phyloP scores from a whole-genome alignment of 192 early-diverging fungal species.

The Coemansia sp. region DNA sequence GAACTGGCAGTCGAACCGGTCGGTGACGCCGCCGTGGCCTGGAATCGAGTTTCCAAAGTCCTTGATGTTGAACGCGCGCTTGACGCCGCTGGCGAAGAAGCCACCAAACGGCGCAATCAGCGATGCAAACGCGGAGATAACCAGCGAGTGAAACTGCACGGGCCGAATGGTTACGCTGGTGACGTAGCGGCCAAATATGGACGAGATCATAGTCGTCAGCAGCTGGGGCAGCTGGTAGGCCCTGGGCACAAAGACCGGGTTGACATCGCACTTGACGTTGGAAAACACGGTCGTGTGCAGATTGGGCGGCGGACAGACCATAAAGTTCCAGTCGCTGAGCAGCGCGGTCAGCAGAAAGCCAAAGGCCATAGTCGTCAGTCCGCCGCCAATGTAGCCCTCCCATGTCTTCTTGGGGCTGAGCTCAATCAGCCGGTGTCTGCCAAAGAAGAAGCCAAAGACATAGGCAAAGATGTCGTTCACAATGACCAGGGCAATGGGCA shows the following conservation, averaged over 20 bases:
- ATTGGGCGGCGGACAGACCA: slow-evolving; percentile 64
- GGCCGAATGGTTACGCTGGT: slow-evolving; percentile 70
- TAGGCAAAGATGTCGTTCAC: slow-evolving; percentile 97
- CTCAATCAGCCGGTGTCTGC: slow-evolving; percentile 83
- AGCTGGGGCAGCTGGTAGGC: slow-evolving; percentile 47
- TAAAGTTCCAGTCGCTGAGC: slow-evolving; percentile 60
- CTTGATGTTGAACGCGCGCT: slow-evolving; percentile 96
- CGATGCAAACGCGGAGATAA: slow-evolving; percentile 88
- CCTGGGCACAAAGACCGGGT: slow-evolving; percentile 60
- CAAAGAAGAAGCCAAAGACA: slow-evolving; percentile 94
- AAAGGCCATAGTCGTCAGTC: slow-evolving; percentile 82
- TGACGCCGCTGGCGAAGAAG: slow-evolving; percentile 95
- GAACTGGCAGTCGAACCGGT: slow-evolving; percentile 98
- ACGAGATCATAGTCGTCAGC: slow-evolving; percentile 19
- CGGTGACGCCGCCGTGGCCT: slow-evolving; percentile 95
- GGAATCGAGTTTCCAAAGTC: slow-evolving; percentile 97
- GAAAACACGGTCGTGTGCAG: slow-evolving; percentile 56
- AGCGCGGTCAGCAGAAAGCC: slow-evolving; percentile 63
- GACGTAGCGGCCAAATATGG: slow-evolving; percentile 33
- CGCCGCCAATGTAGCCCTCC: slow-evolving; percentile 93
- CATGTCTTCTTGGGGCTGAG: slow-evolving; percentile 98
- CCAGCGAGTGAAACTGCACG: slow-evolving; percentile 83
- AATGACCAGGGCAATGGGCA: slow-evolving; percentile 86
- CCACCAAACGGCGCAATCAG: slow-evolving; percentile 97
- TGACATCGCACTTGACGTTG: slow-evolving; percentile 54